Evolutionary conservation across 1,284 basidiomycete species (phyloP).

Genomic region (Cronartium quercuum): DNA sequence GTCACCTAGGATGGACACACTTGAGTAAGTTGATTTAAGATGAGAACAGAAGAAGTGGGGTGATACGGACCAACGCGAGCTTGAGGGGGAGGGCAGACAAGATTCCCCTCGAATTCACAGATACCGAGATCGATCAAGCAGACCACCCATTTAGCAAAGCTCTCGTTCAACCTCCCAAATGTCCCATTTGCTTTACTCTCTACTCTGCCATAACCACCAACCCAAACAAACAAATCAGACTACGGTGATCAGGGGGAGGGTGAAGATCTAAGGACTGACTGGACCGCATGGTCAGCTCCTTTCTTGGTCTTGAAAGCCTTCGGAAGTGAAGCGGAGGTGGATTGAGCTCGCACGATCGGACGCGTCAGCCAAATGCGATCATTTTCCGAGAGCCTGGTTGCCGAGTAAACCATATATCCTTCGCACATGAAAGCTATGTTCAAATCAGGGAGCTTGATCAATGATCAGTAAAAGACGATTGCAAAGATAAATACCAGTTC

Average conservation of each 20-base stretch:
- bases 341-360: neutral
- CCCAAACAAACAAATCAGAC: neutral
- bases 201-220: neutral
- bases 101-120: constrained; percentile 20
- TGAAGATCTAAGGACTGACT: neutral
- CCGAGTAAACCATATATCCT: constrained; percentile 28
- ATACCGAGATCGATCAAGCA: constrained; percentile 16
- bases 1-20: constrained; percentile 1
- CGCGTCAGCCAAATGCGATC: constrained; percentile 20
- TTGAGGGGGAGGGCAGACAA: constrained; percentile 17
- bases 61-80: constrained; percentile 6
- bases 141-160: constrained; percentile 30
- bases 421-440: constrained; percentile 17
- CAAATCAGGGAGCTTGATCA: neutral
- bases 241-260: neutral
- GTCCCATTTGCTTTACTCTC: constrained; percentile 30
- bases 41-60: too few species aligned
- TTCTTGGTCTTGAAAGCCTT: constrained; percentile 1
- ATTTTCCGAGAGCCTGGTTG: constrained; percentile 7
- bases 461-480: neutral
- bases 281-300: constrained; percentile 24
- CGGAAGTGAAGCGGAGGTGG: neutral
- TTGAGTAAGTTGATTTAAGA: neutral
- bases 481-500: neutral
- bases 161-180: constrained; percentile 24